A percentile compares a stretch with the other conserved stretches of the same genome.
phyloP scores from a whole-genome alignment of 306 rosid species.

The Lathyrus tuberosus region DNA sequence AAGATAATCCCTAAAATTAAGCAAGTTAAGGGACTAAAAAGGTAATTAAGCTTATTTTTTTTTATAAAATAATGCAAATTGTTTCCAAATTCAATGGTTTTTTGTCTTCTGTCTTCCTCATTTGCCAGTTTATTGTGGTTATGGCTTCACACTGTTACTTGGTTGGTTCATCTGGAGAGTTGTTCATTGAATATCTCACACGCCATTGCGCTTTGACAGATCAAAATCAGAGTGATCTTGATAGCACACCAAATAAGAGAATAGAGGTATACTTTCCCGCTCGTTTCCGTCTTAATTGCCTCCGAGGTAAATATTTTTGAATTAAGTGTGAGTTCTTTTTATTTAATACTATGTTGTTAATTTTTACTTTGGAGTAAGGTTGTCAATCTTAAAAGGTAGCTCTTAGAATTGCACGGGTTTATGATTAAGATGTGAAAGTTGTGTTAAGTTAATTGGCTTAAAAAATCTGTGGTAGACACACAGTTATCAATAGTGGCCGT shows the following conservation, averaged over 20 bases:
- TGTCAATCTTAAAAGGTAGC: neutral
- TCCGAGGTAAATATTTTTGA: conserved; percentile 1
- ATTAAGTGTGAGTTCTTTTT: neutral
- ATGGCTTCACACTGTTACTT: conserved; percentile 98
- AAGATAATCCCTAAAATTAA: no score
- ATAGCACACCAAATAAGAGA: conserved; percentile 62
- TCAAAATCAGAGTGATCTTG: conserved; percentile 53
- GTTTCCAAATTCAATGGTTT: conserved; percentile 1
- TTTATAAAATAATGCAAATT: conserved; percentile 7
- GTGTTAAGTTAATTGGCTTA: conserved; percentile 4
- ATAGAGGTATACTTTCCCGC: conserved; percentile 62
- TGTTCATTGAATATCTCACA: conserved; percentile 86
- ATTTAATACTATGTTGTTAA: conserved; percentile 23
- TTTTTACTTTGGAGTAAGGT: conserved; percentile 2
- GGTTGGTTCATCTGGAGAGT: conserved; percentile 92
- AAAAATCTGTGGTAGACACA: neutral
- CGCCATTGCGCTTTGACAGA: conserved; percentile 81
- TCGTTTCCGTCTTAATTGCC: neutral
- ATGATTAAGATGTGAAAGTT: neutral
- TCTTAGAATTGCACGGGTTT: neutral
- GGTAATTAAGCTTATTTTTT: no score
- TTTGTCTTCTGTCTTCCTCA: conserved; percentile 29
- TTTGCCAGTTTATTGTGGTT: conserved; percentile 83
- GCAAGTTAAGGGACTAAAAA: no score
- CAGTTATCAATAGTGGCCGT: no score